Evolutionary conservation across 192 early-diverging fungal species (phyloP), one percentile per base, ranked within the genome.

Genomic region (Entomortierella beljakovae): DNA sequence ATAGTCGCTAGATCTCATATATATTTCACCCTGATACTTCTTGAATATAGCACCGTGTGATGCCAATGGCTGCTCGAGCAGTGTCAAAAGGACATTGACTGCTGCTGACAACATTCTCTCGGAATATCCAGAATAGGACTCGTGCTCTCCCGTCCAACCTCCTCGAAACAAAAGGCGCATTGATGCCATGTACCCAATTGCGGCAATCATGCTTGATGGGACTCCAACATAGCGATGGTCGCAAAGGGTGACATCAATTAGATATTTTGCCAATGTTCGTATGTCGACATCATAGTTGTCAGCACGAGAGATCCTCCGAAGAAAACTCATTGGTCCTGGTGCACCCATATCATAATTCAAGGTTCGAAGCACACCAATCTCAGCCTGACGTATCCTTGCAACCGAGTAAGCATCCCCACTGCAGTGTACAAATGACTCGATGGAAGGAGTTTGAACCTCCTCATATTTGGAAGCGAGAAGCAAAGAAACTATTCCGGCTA

Each of bases 61-160:
- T n/a, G 61, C 64, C 23, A 52, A 48, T 0, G 88, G 88, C 11
- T 84, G 52, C 71, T 80, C 65, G 56, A 89, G 55, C 68, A 80
- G 85, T 56, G 87, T 80, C 7, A 93, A 15, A 53, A 93, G 84
- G 10, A 90, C 65, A 6, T 74, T 57, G 13, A 76, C 82, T 0
- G 61, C 57, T 10, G 71, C 71, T 18, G 80, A 20, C 18, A 96
- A 67, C 67, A 87, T 86, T 18, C 68, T 68, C 64, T 91, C 90
- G 38, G 83, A 76, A 83, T 94, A 96, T 5, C 92, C 93, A 31
- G 92, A 86, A 68, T 88, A 90, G 60, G 86, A 83, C 13, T 72
- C 82, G 31, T 94, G 87, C 37, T 88, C 86, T 1, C 58, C 71
- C 34, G 89, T 65, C 88, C 88, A 89, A 22, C 51, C 55, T 10